Evolutionary conservation across 169 alveolate species (phyloP).

Genomic region (Cryptosporidium felis): DNA sequence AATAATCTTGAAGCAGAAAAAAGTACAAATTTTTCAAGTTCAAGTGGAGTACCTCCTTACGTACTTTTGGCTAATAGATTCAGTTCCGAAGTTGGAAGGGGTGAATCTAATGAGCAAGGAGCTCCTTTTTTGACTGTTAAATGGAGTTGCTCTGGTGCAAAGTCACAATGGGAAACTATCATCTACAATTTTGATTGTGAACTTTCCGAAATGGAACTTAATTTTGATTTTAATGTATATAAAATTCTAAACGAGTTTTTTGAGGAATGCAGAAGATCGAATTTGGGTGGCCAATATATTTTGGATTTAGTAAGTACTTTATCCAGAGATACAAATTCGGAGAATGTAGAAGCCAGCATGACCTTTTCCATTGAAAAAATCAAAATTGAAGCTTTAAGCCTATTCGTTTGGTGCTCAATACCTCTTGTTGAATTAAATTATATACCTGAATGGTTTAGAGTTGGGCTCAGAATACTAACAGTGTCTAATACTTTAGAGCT

Average conservation of each 20-base stretch:
- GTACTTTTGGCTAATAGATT: constrained; percentile 39
- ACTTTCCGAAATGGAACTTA: constrained; percentile 43
- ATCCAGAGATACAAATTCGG: background rate
- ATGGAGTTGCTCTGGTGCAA: constrained; percentile 59
- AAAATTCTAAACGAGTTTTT: constrained; percentile 31
- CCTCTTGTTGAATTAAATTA: constrained; percentile 30
- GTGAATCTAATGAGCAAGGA: background rate
- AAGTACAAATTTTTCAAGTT: background rate
- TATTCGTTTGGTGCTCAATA: constrained; percentile 69
- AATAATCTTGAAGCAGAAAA: background rate
- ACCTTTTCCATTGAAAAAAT: constrained; percentile 56
- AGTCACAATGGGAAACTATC: constrained; percentile 67
- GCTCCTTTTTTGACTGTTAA: constrained; percentile 2
- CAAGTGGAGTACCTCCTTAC: constrained; percentile 28
- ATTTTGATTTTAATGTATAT: constrained; percentile 66
- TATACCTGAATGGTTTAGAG: constrained; percentile 65
- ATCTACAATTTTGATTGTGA: constrained; percentile 49
- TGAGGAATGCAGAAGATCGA: constrained; percentile 19
- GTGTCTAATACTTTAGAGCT: constrained; percentile 60
- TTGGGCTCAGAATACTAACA: constrained; percentile 67
- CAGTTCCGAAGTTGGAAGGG: too few species aligned
- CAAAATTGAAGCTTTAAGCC: constrained; percentile 27
- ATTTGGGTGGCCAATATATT: background rate
- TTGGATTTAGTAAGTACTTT: constrained; percentile 1
- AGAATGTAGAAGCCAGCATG: background rate